Percentiles rank a stretch among this genome's conserved stretches.
These are phyloP conservation scores for Fraxinus greggii DNA, from an alignment of 305 asterid species.

Conservation along the genomic window DNA sequence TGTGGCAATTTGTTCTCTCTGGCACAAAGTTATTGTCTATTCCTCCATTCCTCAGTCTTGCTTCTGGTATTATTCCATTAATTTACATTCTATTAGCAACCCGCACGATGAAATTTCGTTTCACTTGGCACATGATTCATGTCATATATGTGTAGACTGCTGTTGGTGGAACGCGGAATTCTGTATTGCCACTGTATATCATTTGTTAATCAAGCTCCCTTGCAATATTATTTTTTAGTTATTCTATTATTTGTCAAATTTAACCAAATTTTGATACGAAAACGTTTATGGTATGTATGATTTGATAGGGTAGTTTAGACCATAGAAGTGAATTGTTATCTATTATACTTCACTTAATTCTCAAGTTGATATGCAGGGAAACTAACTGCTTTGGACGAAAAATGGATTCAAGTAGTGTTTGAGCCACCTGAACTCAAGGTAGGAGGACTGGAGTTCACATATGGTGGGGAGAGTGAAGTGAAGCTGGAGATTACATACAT, in stretches of 20 bases:
- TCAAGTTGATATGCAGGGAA: conserved; percentile 49
- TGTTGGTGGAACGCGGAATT: background rate
- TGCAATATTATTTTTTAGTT: background rate
- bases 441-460: conserved; percentile 62
- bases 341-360: background rate
- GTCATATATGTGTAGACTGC: background rate
- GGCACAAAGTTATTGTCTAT: background rate
- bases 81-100: background rate
- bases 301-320: background rate
- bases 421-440: conserved; percentile 76
- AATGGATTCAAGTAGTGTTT: conserved; percentile 86
- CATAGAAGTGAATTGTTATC: background rate
- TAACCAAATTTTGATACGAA: background rate
- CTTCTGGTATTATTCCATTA: background rate
- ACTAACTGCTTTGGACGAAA: conserved; percentile 65
- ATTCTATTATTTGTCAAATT: background rate
- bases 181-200: background rate
- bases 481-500: conserved; percentile 81
- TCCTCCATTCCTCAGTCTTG: background rate
- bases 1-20: background rate
- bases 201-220: background rate
- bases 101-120: background rate
- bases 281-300: background rate
- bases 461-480: conserved; percentile 92
- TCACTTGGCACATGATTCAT: background rate